Conservation (phyloP, 2,329 filamentous ascomycete genomes). For the Epichloe bromicola region DNA sequence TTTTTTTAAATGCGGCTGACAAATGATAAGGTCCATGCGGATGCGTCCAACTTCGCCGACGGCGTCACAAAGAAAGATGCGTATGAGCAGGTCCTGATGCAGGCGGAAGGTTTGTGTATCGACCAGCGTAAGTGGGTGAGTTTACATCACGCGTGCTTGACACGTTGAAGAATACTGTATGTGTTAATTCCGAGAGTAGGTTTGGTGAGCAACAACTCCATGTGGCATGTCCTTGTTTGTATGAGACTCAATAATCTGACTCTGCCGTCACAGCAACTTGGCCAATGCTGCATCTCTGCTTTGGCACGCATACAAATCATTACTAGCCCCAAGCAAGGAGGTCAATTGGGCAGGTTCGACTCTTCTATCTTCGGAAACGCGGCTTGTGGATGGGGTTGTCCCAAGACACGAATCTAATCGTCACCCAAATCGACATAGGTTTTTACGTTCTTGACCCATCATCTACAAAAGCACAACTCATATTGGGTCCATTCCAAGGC, state of each 20-base stretch:
- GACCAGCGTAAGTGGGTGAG: slow-evolving; percentile 70
- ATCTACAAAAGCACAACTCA: slow-evolving; percentile 37
- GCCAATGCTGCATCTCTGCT: slow-evolving; percentile 63
- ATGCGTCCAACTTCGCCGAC: slow-evolving; percentile 58
- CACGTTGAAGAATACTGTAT: background rate
- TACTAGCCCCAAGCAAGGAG: slow-evolving; percentile 48
- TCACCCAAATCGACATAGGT: slow-evolving; percentile 28
- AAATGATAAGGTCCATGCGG: slow-evolving; percentile 59
- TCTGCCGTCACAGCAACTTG: slow-evolving; percentile 45
- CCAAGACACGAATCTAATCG: background rate
- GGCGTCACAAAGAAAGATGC: slow-evolving; percentile 58
- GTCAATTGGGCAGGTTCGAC: slow-evolving; percentile 63
- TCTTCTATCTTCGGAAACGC: background rate
- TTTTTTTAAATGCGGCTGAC: background rate
- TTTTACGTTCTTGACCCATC: slow-evolving; percentile 57
- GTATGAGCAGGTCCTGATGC: slow-evolving; percentile 60
- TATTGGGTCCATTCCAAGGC: slow-evolving; percentile 70
- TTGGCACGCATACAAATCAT: slow-evolving; percentile 68
- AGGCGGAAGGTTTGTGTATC: slow-evolving; percentile 55
- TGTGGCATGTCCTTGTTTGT: background rate
- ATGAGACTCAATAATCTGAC: background rate
- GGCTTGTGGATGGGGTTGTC: background rate
- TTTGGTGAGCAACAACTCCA: slow-evolving; percentile 10
- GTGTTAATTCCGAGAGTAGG: slow-evolving; percentile 3
- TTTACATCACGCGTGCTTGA: background rate